Base-by-base conservation (phyloP, 2,329 filamentous ascomycete genomes). In the Ophiosphaerella narmari region DNA sequence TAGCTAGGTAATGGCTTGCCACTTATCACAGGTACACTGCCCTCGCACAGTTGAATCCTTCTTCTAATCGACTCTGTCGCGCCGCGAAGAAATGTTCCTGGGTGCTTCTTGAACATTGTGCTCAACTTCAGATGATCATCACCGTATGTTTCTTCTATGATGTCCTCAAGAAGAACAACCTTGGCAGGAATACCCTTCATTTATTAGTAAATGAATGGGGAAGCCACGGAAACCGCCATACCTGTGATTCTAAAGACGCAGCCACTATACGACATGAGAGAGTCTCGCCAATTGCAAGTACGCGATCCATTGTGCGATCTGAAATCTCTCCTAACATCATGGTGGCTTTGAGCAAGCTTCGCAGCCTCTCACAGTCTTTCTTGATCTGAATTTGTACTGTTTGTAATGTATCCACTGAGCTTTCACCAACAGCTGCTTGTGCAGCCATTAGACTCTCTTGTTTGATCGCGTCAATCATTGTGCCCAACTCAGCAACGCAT, bases 351-450 rank as follows among this genome's bases (percentile, higher is more conserved):
- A 86, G 69, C 39, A 86, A 91, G 71, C 89, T 89, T 54, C 87
- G 77, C 48, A 97, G 83, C 68, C 87, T 85, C 59, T 86, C 80
- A 70, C 91, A 96, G 74, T 96, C 91, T 32, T 55, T 49, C 26
- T 29, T 29, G 6, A 29, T 29, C 26, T 29, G 26, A 29, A 29
- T 13, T 14, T 47, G 29, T 13, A 56, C 21, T 34, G 79, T 78
- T 60, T 87, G 82, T 55, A 95, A 87, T 35, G 85, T 84, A 33
- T 77, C 72, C 39, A 81, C 77, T 46, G 93, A 81, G 13, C 78
- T 73, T 7, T 81, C 74, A 77, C 77, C 46, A 13, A 96, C 82
- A 43, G 90, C 78, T 63, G 11, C 26, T 29, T 29, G 26, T 8
- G 26, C 26, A 29, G 26, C 26, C 7, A 29, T 95, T 89, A 35